Base-by-base conservation (phyloP, 768 basidiomycete species). In the Piloderma croceum region DNA sequence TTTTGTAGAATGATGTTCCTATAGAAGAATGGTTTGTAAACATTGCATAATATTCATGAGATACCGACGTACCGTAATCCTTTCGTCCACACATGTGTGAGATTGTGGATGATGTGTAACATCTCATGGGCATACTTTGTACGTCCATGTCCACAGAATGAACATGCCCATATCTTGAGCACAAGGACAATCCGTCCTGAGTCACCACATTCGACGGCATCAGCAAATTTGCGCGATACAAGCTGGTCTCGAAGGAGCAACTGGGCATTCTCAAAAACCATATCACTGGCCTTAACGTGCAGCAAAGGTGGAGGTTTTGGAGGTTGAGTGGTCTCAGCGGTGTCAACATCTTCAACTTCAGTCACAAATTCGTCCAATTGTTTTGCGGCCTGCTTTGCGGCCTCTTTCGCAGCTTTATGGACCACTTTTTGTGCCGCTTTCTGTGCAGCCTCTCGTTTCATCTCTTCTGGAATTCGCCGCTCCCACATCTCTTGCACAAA, bases 71-170 rank as follows among this genome's bases (percentile, higher is more conserved):
- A 62, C 58, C 48, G 35, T 3, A 62, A 25, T 11, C 44, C 44
- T 17, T 48, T 43, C 6, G 60, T 53, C 58, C 58, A 59, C 0
- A 60, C 53, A 38, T 52, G 41, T 5, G 36, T 36, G 5, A 62
- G 31, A 23, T 58, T 56, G 36, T 63, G 61, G 3, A 61, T 33
- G 2, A 61, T 34, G 24, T 47, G 47, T n/a, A 61, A 48, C 42
- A 57, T 53, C 41, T 62, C 57, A 27, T 58, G 48, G 2, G 58
- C 60, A 23, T 63, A 61, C 35, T 60, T 61, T 5, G 50, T 43
- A 20, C 56, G 52, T 0, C 58, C 57, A 13, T 34, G 51, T 2
- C 56, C 61, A 4, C 54, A 57, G 34, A 46, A 61, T 3, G 41
- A 43, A 2, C 55, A 36, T 1, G 49, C 50, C 42, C 45, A 54